These are phyloP conservation scores for Apiosordaria backusii DNA, from an alignment of 495 filamentous ascomycete genomes.

Conservation along the genomic window DNA sequence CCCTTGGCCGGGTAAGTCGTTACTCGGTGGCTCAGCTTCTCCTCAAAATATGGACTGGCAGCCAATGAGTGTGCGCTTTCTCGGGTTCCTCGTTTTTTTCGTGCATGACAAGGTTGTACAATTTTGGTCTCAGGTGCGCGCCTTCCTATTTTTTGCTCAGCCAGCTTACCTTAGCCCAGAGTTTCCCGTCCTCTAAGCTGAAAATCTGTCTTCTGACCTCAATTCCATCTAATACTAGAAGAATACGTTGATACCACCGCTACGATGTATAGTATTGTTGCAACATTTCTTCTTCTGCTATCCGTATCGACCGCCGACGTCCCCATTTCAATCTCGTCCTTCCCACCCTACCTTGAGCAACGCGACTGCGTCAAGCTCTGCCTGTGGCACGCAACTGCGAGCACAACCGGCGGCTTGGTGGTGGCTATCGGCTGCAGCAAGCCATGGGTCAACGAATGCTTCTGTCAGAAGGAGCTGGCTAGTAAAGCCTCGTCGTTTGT, in stretches of 20 bases:
- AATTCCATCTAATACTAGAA: neutral
- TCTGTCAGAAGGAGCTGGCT: constrained; percentile 9
- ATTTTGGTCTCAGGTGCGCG: neutral
- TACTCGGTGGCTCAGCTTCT: no score
- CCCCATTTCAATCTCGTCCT: constrained; percentile 8
- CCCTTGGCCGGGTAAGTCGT: no score
- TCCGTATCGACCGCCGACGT: neutral
- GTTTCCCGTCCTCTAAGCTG: neutral
- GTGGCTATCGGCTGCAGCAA: constrained; percentile 10
- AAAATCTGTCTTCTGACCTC: neutral
- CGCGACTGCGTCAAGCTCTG: constrained; percentile 18
- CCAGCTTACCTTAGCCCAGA: neutral
- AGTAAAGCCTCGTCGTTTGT: constrained; percentile 12
- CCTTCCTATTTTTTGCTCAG: neutral
- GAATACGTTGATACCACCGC: neutral
- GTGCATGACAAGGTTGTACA: neutral
- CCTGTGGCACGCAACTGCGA: constrained; percentile 5
- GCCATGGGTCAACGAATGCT: constrained; percentile 15
- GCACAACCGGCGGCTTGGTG: neutral
- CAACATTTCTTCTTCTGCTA: neutral
- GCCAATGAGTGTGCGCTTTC: no score
- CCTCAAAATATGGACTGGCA: no score
- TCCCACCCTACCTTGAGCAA: constrained; percentile 5
- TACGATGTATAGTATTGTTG: neutral
- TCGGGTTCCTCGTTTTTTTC: neutral